Percentiles rank a stretch among this genome's conserved stretches.
Conservation (phyloP, 495 filamentous ascomycete genomes). For the Trichoderma erinaceum region DNA sequence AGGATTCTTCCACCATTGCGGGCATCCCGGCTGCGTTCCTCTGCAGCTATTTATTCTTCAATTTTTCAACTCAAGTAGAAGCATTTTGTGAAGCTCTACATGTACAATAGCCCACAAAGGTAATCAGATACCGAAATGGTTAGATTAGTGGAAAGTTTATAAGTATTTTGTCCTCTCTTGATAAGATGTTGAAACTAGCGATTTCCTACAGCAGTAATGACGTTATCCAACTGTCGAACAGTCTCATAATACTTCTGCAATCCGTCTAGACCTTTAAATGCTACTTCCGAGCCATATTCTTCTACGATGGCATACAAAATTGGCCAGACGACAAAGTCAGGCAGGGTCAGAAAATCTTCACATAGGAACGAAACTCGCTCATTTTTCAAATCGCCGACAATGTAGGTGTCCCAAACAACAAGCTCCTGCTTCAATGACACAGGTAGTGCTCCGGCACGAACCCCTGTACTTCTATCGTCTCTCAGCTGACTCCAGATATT, state of each 20-base stretch:
- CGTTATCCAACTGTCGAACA: constrained; percentile 30
- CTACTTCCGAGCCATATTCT: constrained; percentile 24
- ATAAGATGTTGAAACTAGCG: background rate
- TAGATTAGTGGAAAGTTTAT: background rate
- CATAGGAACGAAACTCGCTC: constrained; percentile 46
- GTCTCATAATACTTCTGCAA: constrained; percentile 47
- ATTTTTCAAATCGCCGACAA: constrained; percentile 24
- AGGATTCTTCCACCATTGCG: background rate
- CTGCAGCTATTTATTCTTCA: too few relatives aligned
- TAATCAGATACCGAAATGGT: background rate
- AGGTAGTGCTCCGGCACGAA: constrained; percentile 19
- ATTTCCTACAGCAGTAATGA: constrained; percentile 18
- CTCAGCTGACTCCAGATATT: constrained; percentile 28
- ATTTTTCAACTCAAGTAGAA: too few relatives aligned
- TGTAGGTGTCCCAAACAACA: constrained; percentile 44
- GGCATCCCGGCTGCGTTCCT: too few relatives aligned
- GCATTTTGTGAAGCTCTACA: too few relatives aligned
- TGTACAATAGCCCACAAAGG: background rate
- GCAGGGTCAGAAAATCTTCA: constrained; percentile 49
- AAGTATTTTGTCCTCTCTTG: background rate
- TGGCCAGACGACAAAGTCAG: constrained; percentile 69
- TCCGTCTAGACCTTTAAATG: constrained; percentile 31
- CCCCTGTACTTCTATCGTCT: constrained; percentile 18
- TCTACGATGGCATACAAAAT: constrained; percentile 54
- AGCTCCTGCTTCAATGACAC: constrained; percentile 30